These are phyloP conservation scores for Echium plantagineum DNA, from an alignment of 257 asterid genomes.

Conservation along the genomic window DNA sequence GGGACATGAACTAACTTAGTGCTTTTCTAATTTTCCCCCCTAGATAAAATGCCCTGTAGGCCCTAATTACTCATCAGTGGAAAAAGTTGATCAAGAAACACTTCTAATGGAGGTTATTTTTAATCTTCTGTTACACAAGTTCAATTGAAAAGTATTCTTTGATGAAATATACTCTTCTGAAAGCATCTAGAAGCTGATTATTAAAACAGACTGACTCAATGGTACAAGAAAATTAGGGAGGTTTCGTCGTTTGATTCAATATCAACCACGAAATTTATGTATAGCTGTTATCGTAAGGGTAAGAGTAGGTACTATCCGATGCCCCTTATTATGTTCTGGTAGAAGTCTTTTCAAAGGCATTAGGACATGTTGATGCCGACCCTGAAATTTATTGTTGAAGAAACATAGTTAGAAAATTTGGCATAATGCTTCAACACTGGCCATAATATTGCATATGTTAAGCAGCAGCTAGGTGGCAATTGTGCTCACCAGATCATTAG, in stretches of 20 bases:
- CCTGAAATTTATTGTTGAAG: background rate
- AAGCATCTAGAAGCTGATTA: no score
- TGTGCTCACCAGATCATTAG: background rate
- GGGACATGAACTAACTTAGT: constrained; percentile 12
- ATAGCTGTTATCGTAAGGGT: no score
- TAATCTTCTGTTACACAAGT: background rate
- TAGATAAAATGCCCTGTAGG: constrained; percentile 14
- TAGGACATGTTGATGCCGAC: no score
- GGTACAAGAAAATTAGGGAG: no score
- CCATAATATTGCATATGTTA: background rate
- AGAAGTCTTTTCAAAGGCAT: no score
- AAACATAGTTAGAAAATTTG: background rate
- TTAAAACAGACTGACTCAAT: no score
- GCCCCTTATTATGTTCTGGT: no score
- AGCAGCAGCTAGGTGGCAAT: background rate
- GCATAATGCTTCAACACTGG: background rate
- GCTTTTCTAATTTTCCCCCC: background rate
- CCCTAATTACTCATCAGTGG: constrained; percentile 10
- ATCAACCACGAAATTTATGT: no score
- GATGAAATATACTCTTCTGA: no score
- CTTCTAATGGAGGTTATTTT: background rate
- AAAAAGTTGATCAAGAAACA: background rate
- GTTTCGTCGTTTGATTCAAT: no score
- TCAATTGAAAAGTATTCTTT: background rate
- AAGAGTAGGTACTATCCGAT: no score